These are phyloP conservation scores for Sclerotinia glacialis DNA, from an alignment of 2,329 filamentous ascomycete species.

Conservation along the genomic window DNA sequence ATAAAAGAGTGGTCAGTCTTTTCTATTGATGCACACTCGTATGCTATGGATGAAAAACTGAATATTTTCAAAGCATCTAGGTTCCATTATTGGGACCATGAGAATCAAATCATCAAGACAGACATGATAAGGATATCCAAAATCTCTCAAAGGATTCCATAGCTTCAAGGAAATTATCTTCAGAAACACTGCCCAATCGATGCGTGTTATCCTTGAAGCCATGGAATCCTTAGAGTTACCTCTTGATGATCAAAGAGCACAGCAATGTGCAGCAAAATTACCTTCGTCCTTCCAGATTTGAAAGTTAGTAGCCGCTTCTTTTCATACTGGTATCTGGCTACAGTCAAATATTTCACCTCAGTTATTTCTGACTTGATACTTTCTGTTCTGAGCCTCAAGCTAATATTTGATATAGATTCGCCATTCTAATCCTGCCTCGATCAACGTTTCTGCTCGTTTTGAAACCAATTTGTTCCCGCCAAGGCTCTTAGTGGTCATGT, in stretches of 20 bases:
- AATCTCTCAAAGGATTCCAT: no score
- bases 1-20: not conserved
- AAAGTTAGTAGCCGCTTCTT: no score
- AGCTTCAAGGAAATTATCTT: slow-evolving; percentile 89
- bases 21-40: not conserved
- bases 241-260: slow-evolving; percentile 61
- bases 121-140: no score
- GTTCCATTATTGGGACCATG: not conserved
- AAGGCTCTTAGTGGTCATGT: not conserved
- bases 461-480: no score
- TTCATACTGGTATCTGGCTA: not conserved
- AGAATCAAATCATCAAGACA: no score
- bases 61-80: not conserved
- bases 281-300: no score
- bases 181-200: slow-evolving; percentile 89
- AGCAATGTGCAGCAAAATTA: slow-evolving; percentile 41
- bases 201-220: slow-evolving; percentile 85
- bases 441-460: not conserved
- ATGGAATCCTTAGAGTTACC: slow-evolving; percentile 83
- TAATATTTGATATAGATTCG: not conserved
- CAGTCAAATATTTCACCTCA: no score
- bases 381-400: not conserved
- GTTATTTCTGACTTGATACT: no score
- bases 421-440: not conserved
- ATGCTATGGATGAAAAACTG: not conserved